Evolutionary conservation across 2,329 filamentous ascomycete species (phyloP).

Genomic region (Gnomoniopsis sp.): DNA sequence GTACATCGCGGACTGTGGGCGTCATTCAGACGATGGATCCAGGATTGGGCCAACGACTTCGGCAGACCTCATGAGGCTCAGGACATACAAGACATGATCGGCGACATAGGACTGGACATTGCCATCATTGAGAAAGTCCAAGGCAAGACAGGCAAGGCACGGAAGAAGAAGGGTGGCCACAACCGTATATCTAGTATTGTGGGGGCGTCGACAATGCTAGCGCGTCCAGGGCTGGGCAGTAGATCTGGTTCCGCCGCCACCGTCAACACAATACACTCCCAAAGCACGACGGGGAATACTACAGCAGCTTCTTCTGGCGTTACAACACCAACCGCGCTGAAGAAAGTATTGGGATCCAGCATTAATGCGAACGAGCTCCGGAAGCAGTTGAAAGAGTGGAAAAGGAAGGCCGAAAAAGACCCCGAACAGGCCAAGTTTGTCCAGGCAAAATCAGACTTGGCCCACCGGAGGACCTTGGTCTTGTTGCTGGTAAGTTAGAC

Average conservation of each 20-base stretch:
- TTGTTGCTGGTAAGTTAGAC: slow-evolving; percentile 10
- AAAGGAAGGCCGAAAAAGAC: slow-evolving; percentile 8
- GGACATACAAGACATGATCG: slow-evolving; percentile 16
- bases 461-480: slow-evolving; percentile 15
- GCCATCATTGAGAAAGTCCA: slow-evolving; percentile 13
- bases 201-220: slow-evolving; percentile 11
- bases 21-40: slow-evolving; percentile 10
- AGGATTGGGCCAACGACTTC: slow-evolving; percentile 7
- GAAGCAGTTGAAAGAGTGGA: slow-evolving; percentile 13
- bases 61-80: slow-evolving; percentile 10
- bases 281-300: not conserved
- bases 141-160: not conserved
- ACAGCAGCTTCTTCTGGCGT: not conserved
- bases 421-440: slow-evolving; percentile 14
- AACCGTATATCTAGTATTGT: slow-evolving; percentile 7
- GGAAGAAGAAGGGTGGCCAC: slow-evolving; percentile 7
- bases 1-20: slow-evolving; percentile 6
- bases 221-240: slow-evolving; percentile 15
- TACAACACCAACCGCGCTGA: slow-evolving; percentile 7
- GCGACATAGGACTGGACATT: slow-evolving; percentile 17
- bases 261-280: not conserved
- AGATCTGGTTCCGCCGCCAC: slow-evolving; percentile 1
- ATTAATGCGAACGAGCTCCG: slow-evolving; percentile 16
- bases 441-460: slow-evolving; percentile 15
- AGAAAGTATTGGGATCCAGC: slow-evolving; percentile 11